Evolutionary conservation across 2,329 filamentous ascomycete species (phyloP), one percentile per base, ranked within the genome.

Genomic region (Stachybotrys chartarum): DNA sequence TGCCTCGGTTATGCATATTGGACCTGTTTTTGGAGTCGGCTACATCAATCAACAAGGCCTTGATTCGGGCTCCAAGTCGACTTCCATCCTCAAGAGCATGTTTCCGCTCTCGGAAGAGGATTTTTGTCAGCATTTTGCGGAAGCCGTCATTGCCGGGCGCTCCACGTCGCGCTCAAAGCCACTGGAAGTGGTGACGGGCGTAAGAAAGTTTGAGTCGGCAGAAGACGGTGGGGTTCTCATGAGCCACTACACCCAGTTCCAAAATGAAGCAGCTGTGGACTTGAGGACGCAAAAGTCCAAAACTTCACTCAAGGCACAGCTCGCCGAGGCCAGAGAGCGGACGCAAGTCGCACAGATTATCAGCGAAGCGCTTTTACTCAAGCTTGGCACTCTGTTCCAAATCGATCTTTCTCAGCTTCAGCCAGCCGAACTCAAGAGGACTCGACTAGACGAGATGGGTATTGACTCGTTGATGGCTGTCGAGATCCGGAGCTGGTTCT

Each of bases 401-500:
- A 18, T 24, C 6, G 47, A 49, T 30, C 47, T 30, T 11, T 18
- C 47, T 30, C n/a, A 49, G 47, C 17, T 49, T 11, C 12, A 18
- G 11, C 17, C 47, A 11, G 47, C 17, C 17, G 30, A 30, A 24
- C 18, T 49, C 12, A 30, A 30, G 12, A 49, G 12, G 18, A 49
- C 30, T 18, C 47, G 50, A 8, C 39, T 54, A 7, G 46, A 54
- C 10, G 61, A 68, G 6, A 54, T 69, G 5, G 68, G 67, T 1
- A 57, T 68, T 6, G 68, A 70, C 53, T 67, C 67, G 0, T 55
- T 72, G 8, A 57, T 69, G 0, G 68, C 68, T 17, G 66, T 70
- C 0, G 65, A 66, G 68, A 73, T 76, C 2, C 71, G 78, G 1
- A 67, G 73, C 1, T 83, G 79, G 79, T 79, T 81, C 58, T 51